Evolutionary conservation across 306 rosid genomes (phyloP).

Genomic region (Cucumis cinereus): DNA sequence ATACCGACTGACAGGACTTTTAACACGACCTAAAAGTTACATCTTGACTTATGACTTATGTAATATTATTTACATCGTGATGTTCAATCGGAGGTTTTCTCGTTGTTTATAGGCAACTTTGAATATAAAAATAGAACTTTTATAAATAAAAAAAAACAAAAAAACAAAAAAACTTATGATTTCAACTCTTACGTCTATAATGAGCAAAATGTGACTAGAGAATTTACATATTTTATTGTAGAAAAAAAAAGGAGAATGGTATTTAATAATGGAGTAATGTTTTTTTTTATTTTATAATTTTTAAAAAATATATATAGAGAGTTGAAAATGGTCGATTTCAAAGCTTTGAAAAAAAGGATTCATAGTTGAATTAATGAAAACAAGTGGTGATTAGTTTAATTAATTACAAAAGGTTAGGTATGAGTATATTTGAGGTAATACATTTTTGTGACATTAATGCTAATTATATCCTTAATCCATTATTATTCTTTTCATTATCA

Average conservation of each 20-base stretch:
- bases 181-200: neutral
- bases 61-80: too few relatives aligned
- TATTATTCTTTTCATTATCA: neutral
- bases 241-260: neutral
- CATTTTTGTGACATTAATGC: neutral
- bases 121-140: too few relatives aligned
- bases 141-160: too few relatives aligned
- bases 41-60: too few relatives aligned
- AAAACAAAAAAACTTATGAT: too few relatives aligned
- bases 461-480: neutral
- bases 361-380: neutral
- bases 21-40: too few relatives aligned
- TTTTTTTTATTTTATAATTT: too few relatives aligned
- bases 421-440: neutral
- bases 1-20: too few relatives aligned
- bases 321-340: conserved; percentile 1
- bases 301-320: neutral
- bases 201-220: neutral
- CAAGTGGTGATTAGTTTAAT: neutral
- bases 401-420: neutral
- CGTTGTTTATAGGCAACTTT: too few relatives aligned
- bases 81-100: too few relatives aligned
- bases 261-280: neutral
- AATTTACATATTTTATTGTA: neutral
- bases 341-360: neutral